phyloP scores from a whole-genome alignment of 768 basidiomycete genomes.

The Termitomyces titanicus region DNA sequence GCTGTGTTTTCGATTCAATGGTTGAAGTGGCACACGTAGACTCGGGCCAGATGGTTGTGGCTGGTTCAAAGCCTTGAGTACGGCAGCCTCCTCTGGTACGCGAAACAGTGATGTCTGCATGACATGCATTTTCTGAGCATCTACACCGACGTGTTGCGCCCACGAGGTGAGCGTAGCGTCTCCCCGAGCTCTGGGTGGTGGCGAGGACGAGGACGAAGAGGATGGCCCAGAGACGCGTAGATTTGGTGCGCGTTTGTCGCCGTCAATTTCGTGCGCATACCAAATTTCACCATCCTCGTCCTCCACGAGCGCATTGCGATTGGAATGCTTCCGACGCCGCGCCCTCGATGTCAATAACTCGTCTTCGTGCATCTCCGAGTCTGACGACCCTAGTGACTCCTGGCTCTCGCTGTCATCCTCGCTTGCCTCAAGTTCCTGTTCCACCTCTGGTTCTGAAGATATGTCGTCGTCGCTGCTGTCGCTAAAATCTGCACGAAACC shows the following conservation, averaged over 20 bases:
- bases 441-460: constrained; percentile 22
- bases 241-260: constrained; percentile 4
- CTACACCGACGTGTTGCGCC: constrained; percentile 72
- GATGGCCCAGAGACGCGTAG: constrained; percentile 29
- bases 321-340: constrained; percentile 18
- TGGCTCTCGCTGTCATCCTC: constrained; percentile 35
- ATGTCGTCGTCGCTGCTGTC: constrained; percentile 51
- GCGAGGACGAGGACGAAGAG: constrained; percentile 28
- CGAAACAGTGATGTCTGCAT: constrained; percentile 91
- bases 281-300: constrained; percentile 51
- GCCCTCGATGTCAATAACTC: constrained; percentile 30
- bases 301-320: constrained; percentile 47
- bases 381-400: constrained; percentile 31
- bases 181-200: constrained; percentile 28
- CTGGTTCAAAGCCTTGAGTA: constrained; percentile 51
- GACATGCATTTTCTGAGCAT: constrained; percentile 85
- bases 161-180: constrained; percentile 62
- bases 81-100: constrained; percentile 69
- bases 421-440: constrained; percentile 16
- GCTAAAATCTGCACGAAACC: constrained; percentile 63
- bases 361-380: constrained; percentile 51
- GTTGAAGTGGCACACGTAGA: constrained; percentile 32
- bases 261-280: constrained; percentile 21
- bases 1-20: constrained; percentile 65
- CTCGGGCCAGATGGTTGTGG: constrained; percentile 34